Evolutionary conservation across 2,329 filamentous ascomycete species (phyloP).

Genomic region (Sporothrix brasiliensis): DNA sequence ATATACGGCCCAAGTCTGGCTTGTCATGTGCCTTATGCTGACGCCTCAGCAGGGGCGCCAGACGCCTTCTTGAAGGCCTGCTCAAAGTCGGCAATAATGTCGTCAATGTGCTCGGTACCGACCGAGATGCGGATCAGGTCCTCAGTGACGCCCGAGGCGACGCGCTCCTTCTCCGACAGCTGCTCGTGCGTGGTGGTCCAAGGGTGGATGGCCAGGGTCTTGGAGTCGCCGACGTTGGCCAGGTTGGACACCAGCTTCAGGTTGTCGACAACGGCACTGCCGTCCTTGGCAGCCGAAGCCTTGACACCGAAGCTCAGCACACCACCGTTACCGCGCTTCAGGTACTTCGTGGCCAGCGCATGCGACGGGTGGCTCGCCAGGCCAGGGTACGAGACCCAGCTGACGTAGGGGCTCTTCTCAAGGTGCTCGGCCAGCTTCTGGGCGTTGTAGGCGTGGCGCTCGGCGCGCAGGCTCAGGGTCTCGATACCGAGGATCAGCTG

Average conservation of each 20-base stretch:
- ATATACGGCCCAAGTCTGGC: not conserved
- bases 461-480: constrained; percentile 82
- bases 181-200: constrained; percentile 97
- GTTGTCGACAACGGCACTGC: constrained; percentile 84
- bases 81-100: constrained; percentile 94
- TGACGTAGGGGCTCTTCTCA: constrained; percentile 78
- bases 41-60: constrained; percentile 47
- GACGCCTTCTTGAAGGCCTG: constrained; percentile 74
- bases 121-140: constrained; percentile 95
- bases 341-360: constrained; percentile 80
- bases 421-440: constrained; percentile 79
- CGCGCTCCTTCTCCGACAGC: constrained; percentile 78
- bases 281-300: constrained; percentile 73
- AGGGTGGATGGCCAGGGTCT: constrained; percentile 92
- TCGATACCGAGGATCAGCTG: constrained; percentile 87
- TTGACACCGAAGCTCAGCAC: constrained; percentile 94
- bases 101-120: constrained; percentile 94
- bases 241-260: constrained; percentile 96
- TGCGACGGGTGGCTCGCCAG: constrained; percentile 81
- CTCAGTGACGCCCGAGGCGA: constrained; percentile 79
- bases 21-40: constrained; percentile 32
- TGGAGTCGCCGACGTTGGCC: constrained; percentile 94
- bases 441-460: constrained; percentile 85
- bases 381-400: constrained; percentile 93
- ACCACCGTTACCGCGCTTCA: constrained; percentile 81